A percentile compares a stretch with the other conserved stretches of the same genome.
Conservation (phyloP, 192 early-diverging fungal species). For the Oehlia diaphana region DNA sequence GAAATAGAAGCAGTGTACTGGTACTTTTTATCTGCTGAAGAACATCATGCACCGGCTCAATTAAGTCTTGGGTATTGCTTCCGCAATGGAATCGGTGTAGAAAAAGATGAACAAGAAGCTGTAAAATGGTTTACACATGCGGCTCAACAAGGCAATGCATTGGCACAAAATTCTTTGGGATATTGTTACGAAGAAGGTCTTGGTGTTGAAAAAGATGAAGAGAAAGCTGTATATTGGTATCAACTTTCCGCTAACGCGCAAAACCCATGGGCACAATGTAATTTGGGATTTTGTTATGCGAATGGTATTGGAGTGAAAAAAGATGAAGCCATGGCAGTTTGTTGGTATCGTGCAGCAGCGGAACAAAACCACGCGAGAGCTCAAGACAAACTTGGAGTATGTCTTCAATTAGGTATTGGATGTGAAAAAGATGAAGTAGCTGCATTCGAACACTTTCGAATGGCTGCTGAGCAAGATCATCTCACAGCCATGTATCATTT, state of each 20-base stretch:
- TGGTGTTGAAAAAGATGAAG: slow-evolving; percentile 51
- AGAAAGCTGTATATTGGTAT: slow-evolving; percentile 59
- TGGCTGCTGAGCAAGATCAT: slow-evolving; percentile 58
- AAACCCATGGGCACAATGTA: slow-evolving; percentile 78
- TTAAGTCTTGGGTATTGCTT: slow-evolving; percentile 64
- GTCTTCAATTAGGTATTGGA: slow-evolving; percentile 56
- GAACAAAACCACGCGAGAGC: slow-evolving; percentile 67
- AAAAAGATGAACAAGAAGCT: slow-evolving; percentile 61
- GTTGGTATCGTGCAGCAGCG: slow-evolving; percentile 67
- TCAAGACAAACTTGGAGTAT: slow-evolving; percentile 71
- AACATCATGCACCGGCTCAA: slow-evolving; percentile 62
- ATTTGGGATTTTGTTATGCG: slow-evolving; percentile 69
- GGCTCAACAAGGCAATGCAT: slow-evolving; percentile 63
- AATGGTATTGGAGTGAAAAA: slow-evolving; percentile 65
- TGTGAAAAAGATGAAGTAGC: slow-evolving; percentile 45
- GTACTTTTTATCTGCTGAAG: slow-evolving; percentile 61
- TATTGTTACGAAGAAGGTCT: slow-evolving; percentile 75
- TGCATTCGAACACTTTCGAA: slow-evolving; percentile 50
- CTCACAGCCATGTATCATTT: slow-evolving; percentile 49
- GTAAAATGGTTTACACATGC: slow-evolving; percentile 64
- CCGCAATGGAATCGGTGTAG: slow-evolving; percentile 62
- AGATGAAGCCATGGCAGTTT: slow-evolving; percentile 61
- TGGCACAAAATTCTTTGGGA: slow-evolving; percentile 75
- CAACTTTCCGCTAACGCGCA: slow-evolving; percentile 60
- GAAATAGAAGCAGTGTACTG: slow-evolving; percentile 56